Conservation (phyloP, 2,329 filamentous ascomycete genomes). For the Trichoderma sp. region DNA sequence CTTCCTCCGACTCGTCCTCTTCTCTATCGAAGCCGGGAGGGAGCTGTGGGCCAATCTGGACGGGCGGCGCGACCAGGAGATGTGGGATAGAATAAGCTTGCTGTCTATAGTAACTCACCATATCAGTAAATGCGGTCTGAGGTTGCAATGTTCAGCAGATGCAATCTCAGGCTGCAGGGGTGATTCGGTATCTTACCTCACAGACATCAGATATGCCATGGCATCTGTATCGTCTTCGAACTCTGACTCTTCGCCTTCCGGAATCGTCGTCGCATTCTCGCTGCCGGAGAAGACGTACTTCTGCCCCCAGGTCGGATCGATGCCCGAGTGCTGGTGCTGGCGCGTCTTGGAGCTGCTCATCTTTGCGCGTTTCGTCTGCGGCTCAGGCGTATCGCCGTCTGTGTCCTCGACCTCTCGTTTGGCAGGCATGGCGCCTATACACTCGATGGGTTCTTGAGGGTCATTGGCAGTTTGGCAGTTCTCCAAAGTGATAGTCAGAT, state of each 20-base stretch:
- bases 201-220: conserved; percentile 69
- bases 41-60: conserved; percentile 55
- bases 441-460: not conserved
- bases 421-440: conserved; percentile 37
- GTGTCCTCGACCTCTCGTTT: conserved; percentile 42
- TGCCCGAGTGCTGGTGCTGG: conserved; percentile 49
- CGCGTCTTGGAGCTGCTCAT: conserved; percentile 39
- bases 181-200: conserved; percentile 59
- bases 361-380: conserved; percentile 37
- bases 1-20: conserved; percentile 39
- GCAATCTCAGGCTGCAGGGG: conserved; percentile 5
- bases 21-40: conserved; percentile 43
- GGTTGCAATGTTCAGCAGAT: conserved; percentile 24
- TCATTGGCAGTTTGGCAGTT: not conserved
- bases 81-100: conserved; percentile 76
- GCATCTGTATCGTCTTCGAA: conserved; percentile 70
- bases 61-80: conserved; percentile 65
- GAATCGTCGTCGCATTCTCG: conserved; percentile 50
- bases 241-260: conserved; percentile 60
- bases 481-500: too few species aligned
- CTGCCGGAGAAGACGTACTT: conserved; percentile 70
- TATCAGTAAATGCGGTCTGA: conserved; percentile 47
- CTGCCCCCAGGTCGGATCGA: conserved; percentile 70
- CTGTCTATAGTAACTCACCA: conserved; percentile 61
- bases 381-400: conserved; percentile 35